phyloP scores from a whole-genome alignment of 352 stramenopile genomes.

The Peronospora tabacina region DNA sequence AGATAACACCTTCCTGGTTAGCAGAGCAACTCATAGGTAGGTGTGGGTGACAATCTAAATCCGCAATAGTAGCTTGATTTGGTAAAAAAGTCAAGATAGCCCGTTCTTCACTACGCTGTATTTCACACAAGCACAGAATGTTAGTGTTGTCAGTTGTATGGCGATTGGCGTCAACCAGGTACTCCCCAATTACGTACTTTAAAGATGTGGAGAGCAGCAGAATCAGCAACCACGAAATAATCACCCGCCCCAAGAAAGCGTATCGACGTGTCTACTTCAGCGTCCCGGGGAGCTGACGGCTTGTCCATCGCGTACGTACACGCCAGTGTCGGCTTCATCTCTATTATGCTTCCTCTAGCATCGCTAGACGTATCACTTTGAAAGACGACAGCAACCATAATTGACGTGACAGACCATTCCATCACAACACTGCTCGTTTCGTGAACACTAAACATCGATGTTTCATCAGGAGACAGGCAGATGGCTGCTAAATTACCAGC shows the following conservation, averaged over 20 bases:
- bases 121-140: constrained; percentile 4
- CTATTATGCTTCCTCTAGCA: constrained; percentile 27
- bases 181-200: constrained; percentile 22
- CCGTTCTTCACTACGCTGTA: constrained; percentile 21
- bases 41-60: constrained; percentile 39
- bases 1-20: constrained; percentile 31
- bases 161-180: background rate
- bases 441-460: constrained; percentile 30
- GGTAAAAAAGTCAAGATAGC: constrained; percentile 23
- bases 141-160: background rate
- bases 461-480: constrained; percentile 30
- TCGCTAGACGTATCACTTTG: constrained; percentile 14
- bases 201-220: constrained; percentile 25
- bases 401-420: constrained; percentile 30
- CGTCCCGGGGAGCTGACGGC: constrained; percentile 3
- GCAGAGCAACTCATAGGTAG: constrained; percentile 31
- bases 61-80: constrained; percentile 18
- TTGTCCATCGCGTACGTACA: constrained; percentile 28
- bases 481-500: constrained; percentile 18
- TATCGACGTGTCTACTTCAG: constrained; percentile 20
- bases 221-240: constrained; percentile 36
- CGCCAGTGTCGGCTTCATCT: constrained; percentile 20
- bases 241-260: constrained; percentile 27
- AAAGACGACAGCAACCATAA: constrained; percentile 18
- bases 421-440: constrained; percentile 18